These are phyloP conservation scores for Porogramme epimiltina DNA, from an alignment of 1,284 basidiomycete species.

Conservation along the genomic window DNA sequence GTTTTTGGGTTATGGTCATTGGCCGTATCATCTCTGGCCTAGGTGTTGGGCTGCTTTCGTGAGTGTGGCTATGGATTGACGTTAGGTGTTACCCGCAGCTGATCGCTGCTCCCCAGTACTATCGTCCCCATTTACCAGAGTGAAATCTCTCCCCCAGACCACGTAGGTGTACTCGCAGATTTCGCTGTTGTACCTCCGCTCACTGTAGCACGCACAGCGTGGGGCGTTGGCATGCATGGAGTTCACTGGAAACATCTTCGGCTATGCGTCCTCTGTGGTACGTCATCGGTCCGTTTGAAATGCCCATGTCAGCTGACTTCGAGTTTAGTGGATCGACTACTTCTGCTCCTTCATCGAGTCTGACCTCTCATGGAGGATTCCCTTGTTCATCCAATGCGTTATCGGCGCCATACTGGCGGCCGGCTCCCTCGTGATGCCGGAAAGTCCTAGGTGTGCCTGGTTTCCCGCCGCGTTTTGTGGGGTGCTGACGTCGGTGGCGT, in stretches of 20 bases:
- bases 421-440: conserved; percentile 88
- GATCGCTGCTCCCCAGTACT: conserved; percentile 54
- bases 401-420: conserved; percentile 84
- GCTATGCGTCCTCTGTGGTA: conserved; percentile 94
- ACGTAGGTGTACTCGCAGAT: conserved; percentile 54
- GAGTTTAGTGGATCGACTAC: conserved; percentile 88
- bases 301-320: not conserved
- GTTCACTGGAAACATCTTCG: conserved; percentile 93
- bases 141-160: conserved; percentile 93
- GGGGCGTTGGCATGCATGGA: conserved; percentile 95
- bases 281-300: conserved; percentile 40
- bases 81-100: not conserved
- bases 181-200: conserved; percentile 12
- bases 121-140: conserved; percentile 98
- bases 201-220: conserved; percentile 49
- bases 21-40: conserved; percentile 90
- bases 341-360: conserved; percentile 88
- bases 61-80: conserved; percentile 32
- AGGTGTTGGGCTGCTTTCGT: conserved; percentile 93
- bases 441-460: conserved; percentile 76
- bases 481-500: conserved; percentile 5
- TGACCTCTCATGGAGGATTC: conserved; percentile 83
- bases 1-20: conserved; percentile 85
- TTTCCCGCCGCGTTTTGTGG: not conserved
- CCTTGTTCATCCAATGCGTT: conserved; percentile 85